Base-by-base conservation (phyloP, 495 filamentous ascomycete genomes). In the Podospora anserina region DNA sequence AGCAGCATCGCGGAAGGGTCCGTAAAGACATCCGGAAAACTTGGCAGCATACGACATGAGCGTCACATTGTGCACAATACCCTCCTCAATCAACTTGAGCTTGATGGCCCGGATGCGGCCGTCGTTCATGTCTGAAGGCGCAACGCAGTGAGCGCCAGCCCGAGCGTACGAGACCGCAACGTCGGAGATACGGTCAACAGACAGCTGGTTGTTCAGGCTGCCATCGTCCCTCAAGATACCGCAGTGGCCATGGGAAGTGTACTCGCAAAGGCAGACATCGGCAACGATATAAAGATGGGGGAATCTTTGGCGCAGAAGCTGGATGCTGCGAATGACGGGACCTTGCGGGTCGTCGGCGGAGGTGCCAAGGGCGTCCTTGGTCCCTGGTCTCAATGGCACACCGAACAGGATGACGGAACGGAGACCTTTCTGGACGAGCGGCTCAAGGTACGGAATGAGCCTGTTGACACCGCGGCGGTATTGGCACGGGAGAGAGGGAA, bases 11-110 rank as follows among this genome's bases (percentile, higher is more conserved):
- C 95, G 90, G 84, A 99, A 99, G 30, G 95, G 95, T 0, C 95
- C 95, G 80, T 99, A 99, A 4, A 99, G 85, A 75, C 93, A 97
- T 64, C 95, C 95, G 54, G 90, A 92, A 81, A 99, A 99, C 76
- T 99, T 99, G 66, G 95, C 95, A 44, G 93, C 91, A 78, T 99
- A 99, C 16, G 92, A 96, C 94, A 99, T 98, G 26, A 99, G 83
- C 63, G 97, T 88, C 9, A 91, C 87, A 73, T 89, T 90, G 76
- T 99, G 95, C 13, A 92, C 91, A 72, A 98, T 88, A 65, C 93
- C 93, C 30, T 89, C 87, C 77, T 97, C 92, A 63, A 97, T 97
- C 68, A 99, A 80, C 80, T 97, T 97, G 44, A 96, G 85, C 81
- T 99, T 99, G 76, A 98, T 99, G 66, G 93, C 94, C 60, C 93